phyloP scores from a whole-genome alignment of 805 yeast genomes.

The Saturnispora gosingensis region DNA sequence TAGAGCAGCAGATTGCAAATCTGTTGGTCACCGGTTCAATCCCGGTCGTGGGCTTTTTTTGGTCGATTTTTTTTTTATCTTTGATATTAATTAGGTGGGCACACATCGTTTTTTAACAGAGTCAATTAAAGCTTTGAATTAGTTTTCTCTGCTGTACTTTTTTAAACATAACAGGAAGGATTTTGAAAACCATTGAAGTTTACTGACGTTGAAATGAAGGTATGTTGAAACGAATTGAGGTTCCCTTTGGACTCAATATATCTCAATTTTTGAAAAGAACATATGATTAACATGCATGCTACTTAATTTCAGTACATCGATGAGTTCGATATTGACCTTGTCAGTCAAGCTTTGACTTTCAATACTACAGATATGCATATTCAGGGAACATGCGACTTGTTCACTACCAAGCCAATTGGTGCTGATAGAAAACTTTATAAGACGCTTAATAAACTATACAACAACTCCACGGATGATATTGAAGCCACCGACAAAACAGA shows the following conservation, averaged over 20 bases:
- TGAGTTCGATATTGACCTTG: constrained; percentile 83
- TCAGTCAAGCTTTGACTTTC: constrained; percentile 77
- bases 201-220: background rate
- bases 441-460: constrained; percentile 61
- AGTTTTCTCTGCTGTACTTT: background rate
- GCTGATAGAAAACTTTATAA: constrained; percentile 84
- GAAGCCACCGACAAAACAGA: constrained; percentile 6
- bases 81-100: background rate
- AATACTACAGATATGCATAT: constrained; percentile 68
- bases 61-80: background rate
- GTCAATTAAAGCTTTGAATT: background rate
- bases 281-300: background rate
- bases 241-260: background rate
- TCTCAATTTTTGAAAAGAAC: background rate
- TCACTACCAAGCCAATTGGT: constrained; percentile 89
- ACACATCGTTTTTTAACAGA: background rate
- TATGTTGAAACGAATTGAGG: background rate
- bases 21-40: constrained; percentile 97
- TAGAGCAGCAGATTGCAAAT: constrained; percentile 99
- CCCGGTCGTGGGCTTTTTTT: constrained; percentile 68
- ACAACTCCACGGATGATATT: constrained; percentile 8
- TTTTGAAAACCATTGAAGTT: background rate
- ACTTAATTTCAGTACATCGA: constrained; percentile 63
- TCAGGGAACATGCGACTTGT: constrained; percentile 85
- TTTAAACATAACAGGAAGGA: background rate